Percentiles rank a stretch among this genome's conserved stretches.
Conservation (phyloP, 257 asterid genomes). For the Solanum ossicruentum region DNA sequence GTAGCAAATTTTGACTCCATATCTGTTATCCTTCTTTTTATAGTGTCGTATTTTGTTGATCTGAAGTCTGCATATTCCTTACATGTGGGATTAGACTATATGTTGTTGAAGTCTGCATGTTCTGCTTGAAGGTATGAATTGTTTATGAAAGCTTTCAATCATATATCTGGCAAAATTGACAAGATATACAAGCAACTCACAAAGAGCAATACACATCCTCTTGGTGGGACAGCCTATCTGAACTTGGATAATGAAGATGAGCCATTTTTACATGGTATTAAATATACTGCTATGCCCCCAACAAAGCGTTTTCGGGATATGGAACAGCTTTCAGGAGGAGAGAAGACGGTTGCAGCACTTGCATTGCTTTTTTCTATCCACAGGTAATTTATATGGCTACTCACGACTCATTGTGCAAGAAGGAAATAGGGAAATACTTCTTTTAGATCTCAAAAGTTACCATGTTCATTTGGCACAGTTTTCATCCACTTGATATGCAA, state of each 20-base stretch:
- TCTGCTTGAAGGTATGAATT: constrained; percentile 49
- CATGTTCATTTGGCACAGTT: not conserved
- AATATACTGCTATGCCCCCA: constrained; percentile 98
- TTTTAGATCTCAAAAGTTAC: not conserved
- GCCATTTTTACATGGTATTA: constrained; percentile 87
- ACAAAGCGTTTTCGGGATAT: constrained; percentile 41
- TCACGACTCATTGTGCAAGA: not conserved
- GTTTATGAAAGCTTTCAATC: constrained; percentile 89
- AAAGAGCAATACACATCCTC: constrained; percentile 77
- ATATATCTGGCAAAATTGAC: constrained; percentile 17
- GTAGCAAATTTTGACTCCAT: not conserved
- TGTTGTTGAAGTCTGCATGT: not conserved
- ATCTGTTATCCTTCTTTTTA: not conserved
- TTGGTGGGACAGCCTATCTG: constrained; percentile 91
- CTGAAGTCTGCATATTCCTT: not conserved
- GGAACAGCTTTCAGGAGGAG: constrained; percentile 97
- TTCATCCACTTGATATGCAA: not conserved
- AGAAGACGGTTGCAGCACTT: constrained; percentile 96
- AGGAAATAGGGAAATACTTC: not conserved
- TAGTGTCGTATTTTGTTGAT: not conserved
- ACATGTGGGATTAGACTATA: not conserved
- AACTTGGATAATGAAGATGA: constrained; percentile 91
- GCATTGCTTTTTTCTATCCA: constrained; percentile 91
- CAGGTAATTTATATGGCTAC: constrained; percentile 35
- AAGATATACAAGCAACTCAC: constrained; percentile 91